Evolutionary conservation across 148 eudicot species (phyloP).

Genomic region (Rhododendron kiyosumense): DNA sequence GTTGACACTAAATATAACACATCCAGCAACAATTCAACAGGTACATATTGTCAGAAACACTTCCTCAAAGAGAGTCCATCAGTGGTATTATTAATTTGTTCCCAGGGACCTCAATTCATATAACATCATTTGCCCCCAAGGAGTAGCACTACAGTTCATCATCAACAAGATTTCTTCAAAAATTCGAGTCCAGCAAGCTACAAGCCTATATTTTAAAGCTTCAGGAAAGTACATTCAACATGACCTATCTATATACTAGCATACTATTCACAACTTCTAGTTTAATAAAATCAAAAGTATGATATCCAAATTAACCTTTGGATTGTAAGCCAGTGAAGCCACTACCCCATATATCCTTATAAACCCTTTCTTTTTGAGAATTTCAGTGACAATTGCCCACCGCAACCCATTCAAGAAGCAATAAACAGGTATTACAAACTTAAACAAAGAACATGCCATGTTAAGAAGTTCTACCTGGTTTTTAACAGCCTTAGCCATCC

Average conservation of each 20-base stretch:
- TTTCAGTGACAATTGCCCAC: not conserved
- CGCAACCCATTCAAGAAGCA: not conserved
- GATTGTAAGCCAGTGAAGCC: not conserved
- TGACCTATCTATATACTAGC: not conserved
- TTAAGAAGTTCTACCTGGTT: slow-evolving; percentile 59
- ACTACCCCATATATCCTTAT: not conserved
- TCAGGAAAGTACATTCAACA: not conserved
- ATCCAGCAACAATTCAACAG: not conserved
- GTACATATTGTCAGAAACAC: not conserved
- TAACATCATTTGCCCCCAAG: not conserved
- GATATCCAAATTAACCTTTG: not conserved
- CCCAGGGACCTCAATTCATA: not conserved
- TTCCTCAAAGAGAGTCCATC: not conserved
- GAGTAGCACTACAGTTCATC: not conserved
- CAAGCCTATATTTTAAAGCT: not conserved
- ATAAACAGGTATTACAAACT: too few species aligned
- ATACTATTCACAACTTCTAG: not conserved
- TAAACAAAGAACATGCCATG: not conserved
- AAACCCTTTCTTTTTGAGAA: not conserved
- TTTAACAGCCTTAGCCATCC: slow-evolving; percentile 83
- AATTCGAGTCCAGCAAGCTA: not conserved
- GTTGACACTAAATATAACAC: not conserved
- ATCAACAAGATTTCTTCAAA: not conserved
- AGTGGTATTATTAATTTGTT: not conserved
- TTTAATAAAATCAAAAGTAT: not conserved